A percentile compares a stretch with the other conserved stretches of the same genome.
phyloP scores from a whole-genome alignment of 2,329 filamentous ascomycete genomes.

The Chaetomiaceae sp. region DNA sequence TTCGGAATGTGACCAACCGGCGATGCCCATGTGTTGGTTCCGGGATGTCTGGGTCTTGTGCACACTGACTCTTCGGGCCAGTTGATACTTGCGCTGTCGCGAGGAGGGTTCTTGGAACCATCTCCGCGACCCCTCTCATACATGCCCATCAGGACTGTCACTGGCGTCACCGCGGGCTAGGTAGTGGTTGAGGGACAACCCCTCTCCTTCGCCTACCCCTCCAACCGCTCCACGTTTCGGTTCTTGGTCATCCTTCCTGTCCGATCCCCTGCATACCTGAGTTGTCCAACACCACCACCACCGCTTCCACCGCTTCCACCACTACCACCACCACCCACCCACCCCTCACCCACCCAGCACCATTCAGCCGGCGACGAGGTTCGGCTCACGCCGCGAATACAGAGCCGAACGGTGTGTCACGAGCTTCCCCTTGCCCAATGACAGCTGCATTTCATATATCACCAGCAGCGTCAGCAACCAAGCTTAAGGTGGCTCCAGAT shows the following conservation, averaged over 20 bases:
- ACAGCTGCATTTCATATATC: slow-evolving; percentile 25
- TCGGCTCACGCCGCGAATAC: slow-evolving; percentile 22
- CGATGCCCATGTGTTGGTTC: neutral
- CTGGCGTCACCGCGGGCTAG: too few relatives aligned
- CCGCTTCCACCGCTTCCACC: neutral
- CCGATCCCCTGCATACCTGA: too few relatives aligned
- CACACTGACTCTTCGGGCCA: slow-evolving; percentile 17
- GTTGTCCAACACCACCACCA: too few relatives aligned
- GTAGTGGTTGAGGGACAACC: too few relatives aligned
- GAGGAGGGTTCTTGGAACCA: too few relatives aligned
- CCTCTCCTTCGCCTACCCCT: too few relatives aligned
- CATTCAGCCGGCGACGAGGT: slow-evolving; percentile 20
- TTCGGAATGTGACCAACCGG: neutral
- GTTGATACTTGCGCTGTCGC: too few relatives aligned
- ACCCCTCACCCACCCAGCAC: slow-evolving; percentile 16
- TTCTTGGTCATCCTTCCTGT: too few relatives aligned
- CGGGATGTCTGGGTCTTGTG: slow-evolving; percentile 11
- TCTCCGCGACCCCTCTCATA: too few relatives aligned
- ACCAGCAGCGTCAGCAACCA: slow-evolving; percentile 10
- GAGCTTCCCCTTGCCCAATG: slow-evolving; percentile 22
- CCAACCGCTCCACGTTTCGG: too few relatives aligned
- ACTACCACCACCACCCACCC: neutral
- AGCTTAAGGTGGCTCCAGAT: too few relatives aligned
- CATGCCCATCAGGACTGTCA: too few relatives aligned
- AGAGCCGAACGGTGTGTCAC: slow-evolving; percentile 22